Base-by-base conservation (phyloP, 192 early-diverging fungal species). In the Coemansia sp. region DNA sequence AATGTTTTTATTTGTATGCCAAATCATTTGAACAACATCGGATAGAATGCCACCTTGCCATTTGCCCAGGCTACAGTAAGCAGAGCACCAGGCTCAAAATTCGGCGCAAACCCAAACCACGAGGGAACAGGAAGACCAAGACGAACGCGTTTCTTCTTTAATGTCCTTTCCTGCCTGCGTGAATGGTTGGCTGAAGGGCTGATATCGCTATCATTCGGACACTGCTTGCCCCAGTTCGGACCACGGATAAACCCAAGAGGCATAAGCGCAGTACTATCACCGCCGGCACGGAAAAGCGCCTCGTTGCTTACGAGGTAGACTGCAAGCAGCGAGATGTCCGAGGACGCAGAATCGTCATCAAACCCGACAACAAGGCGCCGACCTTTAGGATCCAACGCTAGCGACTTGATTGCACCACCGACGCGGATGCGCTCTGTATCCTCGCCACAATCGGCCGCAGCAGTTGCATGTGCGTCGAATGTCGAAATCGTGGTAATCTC, bases 11-110 rank as follows among this genome's bases (percentile, higher is more conserved):
- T n/a, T n/a, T n/a, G n/a, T n/a, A n/a, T n/a, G 34, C 34, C 11
- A 37, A 37, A 37, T 8, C 11, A 37, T 37, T 45, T 53, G 46
- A 73, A 80, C 11, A 80, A 48, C 61, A 76, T 66, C 11, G 72
- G 79, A 15, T 76, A 52, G 33, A 81, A 71, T 14, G 79, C 67
- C 11, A 81, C 47, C 49, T 81, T 81, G 14, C 79, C 79, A 40
- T 76, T 81, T n/a, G 72, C 72, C 79, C 79, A 81, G 2, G 72
- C 79, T 15, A 81, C 73, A 15, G 72, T 69, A 23, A 81, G 61
- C 25, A 81, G 52, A 9, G 72, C 69, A 13, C 79, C 79, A 13
- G 66, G 62, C 23, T 65, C 66, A 59, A 75, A 81, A 40, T 69
- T 70, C 7, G 67, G 67, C 14, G 73, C 62, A 52, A 81, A 81